Evolutionary conservation across 805 yeast genomes (phyloP).

Genomic region (Pichia sporocuriosa): DNA sequence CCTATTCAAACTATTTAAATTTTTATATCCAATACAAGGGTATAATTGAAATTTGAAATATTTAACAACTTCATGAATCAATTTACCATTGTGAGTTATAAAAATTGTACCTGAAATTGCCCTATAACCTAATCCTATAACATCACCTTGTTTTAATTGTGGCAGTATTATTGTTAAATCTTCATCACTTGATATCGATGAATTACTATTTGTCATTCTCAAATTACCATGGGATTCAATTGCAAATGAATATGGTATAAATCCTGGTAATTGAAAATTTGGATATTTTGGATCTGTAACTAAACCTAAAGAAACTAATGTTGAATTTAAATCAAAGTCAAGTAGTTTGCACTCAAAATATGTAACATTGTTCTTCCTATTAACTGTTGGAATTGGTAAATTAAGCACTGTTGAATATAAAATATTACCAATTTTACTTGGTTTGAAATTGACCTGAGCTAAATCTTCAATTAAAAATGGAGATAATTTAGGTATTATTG

Average conservation of each 20-base stretch:
- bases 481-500: background rate
- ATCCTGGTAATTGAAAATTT: slow-evolving; percentile 68
- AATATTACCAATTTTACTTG: slow-evolving; percentile 13
- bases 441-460: slow-evolving; percentile 27
- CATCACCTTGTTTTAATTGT: slow-evolving; percentile 45
- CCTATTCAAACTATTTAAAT: slow-evolving; percentile 21
- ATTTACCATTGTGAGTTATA: slow-evolving; percentile 51
- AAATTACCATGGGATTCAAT: slow-evolving; percentile 69
- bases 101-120: slow-evolving; percentile 42
- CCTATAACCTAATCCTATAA: slow-evolving; percentile 50
- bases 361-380: slow-evolving; percentile 42
- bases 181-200: slow-evolving; percentile 31
- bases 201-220: slow-evolving; percentile 33
- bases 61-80: slow-evolving; percentile 42
- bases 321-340: slow-evolving; percentile 35
- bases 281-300: slow-evolving; percentile 66
- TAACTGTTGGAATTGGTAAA: slow-evolving; percentile 30
- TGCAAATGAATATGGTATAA: slow-evolving; percentile 60
- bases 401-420: slow-evolving; percentile 23
- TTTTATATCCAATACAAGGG: slow-evolving; percentile 49
- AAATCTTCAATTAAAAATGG: slow-evolving; percentile 30
- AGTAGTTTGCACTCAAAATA: slow-evolving; percentile 60
- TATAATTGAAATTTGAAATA: slow-evolving; percentile 43
- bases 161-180: slow-evolving; percentile 42
- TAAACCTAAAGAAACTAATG: slow-evolving; percentile 58